Percentiles rank a stretch among this genome's conserved stretches.
These are phyloP conservation scores for Agrocybe praecox DNA, from an alignment of 768 basidiomycete species.

Conservation along the genomic window DNA sequence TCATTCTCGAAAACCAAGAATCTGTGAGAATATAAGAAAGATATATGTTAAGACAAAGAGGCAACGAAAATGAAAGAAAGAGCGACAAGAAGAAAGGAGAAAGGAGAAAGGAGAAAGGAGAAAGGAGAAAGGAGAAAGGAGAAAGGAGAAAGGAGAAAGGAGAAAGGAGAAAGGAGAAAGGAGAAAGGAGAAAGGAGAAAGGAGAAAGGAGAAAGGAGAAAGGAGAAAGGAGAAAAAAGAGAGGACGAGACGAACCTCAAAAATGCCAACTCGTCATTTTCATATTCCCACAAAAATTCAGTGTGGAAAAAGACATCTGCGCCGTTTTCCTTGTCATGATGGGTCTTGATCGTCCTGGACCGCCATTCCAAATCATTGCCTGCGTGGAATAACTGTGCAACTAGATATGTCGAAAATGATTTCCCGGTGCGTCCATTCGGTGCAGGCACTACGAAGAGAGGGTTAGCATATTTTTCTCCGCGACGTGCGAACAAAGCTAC, in stretches of 20 bases:
- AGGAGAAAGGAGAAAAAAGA: too few species aligned
- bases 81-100: too few species aligned
- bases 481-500: conserved; percentile 17
- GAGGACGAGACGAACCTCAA: conserved; percentile 53
- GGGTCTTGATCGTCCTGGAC: conserved; percentile 40
- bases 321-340: conserved; percentile 28
- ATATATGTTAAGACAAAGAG: conserved; percentile 1
- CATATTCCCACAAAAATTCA: conserved; percentile 51
- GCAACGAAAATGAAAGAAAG: neutral
- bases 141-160: too few species aligned
- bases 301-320: conserved; percentile 47
- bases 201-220: too few species aligned
- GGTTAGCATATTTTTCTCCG: neutral
- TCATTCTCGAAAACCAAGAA: conserved; percentile 41
- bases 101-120: too few species aligned
- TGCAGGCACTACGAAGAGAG: conserved; percentile 40
- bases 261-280: conserved; percentile 53
- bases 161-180: too few species aligned
- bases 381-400: conserved; percentile 46
- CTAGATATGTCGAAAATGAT: conserved; percentile 44
- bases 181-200: too few species aligned
- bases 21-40: conserved; percentile 18
- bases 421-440: conserved; percentile 40
- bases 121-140: too few species aligned
- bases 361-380: conserved; percentile 42